Conservation (phyloP, 306 rosid species). For the Rubus idaeus region DNA sequence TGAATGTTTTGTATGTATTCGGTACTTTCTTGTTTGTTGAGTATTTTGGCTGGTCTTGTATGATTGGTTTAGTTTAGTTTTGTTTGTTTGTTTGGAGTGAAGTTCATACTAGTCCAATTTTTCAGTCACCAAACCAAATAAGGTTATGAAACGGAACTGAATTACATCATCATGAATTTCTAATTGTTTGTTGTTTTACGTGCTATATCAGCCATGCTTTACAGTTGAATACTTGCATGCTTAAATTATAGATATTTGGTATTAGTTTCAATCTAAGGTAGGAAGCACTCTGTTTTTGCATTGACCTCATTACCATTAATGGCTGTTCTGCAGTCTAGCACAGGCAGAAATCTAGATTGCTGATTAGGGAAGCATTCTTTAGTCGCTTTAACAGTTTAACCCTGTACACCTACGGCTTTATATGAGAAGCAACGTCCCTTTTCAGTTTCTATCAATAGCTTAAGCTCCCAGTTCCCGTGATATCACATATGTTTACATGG, state of each 20-base stretch:
- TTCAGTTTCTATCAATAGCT: background rate
- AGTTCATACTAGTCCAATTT: background rate
- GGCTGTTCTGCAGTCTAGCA: background rate
- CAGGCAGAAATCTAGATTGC: background rate
- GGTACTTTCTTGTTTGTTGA: no score
- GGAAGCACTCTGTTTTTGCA: background rate
- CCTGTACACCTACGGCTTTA: background rate
- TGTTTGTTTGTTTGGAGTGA: background rate
- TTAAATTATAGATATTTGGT: background rate
- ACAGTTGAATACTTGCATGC: background rate
- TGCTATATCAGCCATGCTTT: background rate
- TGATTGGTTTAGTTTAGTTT: background rate
- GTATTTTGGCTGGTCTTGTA: background rate
- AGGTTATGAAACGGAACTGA: background rate
- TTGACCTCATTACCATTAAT: background rate
- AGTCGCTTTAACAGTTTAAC: background rate
- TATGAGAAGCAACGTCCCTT: background rate
- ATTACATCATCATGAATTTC: background rate
- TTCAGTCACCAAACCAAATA: background rate
- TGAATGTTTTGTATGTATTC: background rate
- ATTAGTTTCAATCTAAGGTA: background rate
- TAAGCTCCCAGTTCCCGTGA: background rate
- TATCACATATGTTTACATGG: background rate
- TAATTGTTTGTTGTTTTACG: background rate
- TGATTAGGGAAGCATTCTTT: background rate